phyloP scores from a whole-genome alignment of 768 basidiomycete species.

The Leccinum imitatum region DNA sequence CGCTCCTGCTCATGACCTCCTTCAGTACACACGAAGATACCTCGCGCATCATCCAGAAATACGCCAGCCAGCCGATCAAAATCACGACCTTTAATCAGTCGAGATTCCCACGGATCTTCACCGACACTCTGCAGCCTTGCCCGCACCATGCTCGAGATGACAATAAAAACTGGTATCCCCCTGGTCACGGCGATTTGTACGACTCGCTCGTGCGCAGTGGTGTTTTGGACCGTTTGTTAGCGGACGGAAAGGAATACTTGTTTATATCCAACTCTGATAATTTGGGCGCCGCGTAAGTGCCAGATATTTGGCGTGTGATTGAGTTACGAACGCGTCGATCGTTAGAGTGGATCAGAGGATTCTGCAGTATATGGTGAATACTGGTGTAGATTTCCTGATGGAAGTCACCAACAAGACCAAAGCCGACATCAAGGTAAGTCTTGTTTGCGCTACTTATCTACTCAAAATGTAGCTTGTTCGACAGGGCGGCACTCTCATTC shows the following conservation, averaged over 20 bases:
- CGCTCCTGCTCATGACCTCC: slow-evolving; percentile 98
- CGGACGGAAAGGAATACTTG: slow-evolving; percentile 94
- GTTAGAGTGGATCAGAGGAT: slow-evolving; percentile 78
- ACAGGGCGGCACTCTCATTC: slow-evolving; percentile 83
- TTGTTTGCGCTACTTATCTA: not conserved
- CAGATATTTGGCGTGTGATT: slow-evolving; percentile 3
- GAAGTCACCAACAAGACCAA: slow-evolving; percentile 98
- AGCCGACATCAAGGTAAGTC: slow-evolving; percentile 60
- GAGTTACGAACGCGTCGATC: slow-evolving; percentile 3
- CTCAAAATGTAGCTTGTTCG: not conserved
- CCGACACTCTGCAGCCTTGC: slow-evolving; percentile 84
- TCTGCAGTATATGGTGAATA: slow-evolving; percentile 82
- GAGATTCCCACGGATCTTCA: slow-evolving; percentile 88
- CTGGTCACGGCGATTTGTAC: slow-evolving; percentile 96
- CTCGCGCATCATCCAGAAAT: slow-evolving; percentile 94
- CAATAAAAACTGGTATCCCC: slow-evolving; percentile 95
- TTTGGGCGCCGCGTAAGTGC: slow-evolving; percentile 82
- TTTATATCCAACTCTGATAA: slow-evolving; percentile 99
- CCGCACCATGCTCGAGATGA: slow-evolving; percentile 77
- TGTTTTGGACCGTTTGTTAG: slow-evolving; percentile 83
- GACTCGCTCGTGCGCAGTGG: slow-evolving; percentile 90
- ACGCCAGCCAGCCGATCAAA: slow-evolving; percentile 91
- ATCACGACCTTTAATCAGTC: slow-evolving; percentile 94
- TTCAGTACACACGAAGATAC: slow-evolving; percentile 99
- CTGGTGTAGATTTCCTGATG: slow-evolving; percentile 85